These are phyloP conservation scores for sunflower (Helianthus annuus) DNA, from an alignment of 129 eudicot genomes.

Conservation along the genomic window DNA sequence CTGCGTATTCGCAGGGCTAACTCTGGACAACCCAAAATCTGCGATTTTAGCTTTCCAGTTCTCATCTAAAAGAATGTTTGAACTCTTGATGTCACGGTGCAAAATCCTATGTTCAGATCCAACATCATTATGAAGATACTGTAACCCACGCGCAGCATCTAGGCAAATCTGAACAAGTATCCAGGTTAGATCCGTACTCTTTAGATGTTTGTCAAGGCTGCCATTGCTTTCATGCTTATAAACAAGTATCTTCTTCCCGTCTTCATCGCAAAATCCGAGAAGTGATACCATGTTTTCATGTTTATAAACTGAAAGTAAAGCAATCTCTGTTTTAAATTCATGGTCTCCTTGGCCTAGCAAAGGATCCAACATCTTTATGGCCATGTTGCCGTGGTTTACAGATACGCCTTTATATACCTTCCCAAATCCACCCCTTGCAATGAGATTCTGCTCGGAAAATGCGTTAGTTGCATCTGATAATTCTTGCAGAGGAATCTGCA, in stretches of 20 bases:
- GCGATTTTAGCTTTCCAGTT: conserved; percentile 6
- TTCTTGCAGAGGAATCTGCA: conserved; percentile 38
- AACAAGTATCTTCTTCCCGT: conserved; percentile 33
- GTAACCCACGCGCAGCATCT: conserved; percentile 27
- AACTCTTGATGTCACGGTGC: conserved; percentile 27
- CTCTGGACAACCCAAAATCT: conserved; percentile 16
- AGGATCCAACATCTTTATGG: conserved; percentile 35
- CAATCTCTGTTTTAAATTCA: conserved; percentile 36
- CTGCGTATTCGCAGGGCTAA: background rate
- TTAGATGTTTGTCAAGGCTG: conserved; percentile 23
- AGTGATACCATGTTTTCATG: conserved; percentile 20
- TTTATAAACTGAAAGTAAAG: conserved; percentile 30
- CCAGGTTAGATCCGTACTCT: conserved; percentile 31
- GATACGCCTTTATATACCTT: conserved; percentile 35
- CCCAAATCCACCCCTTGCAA: conserved; percentile 37
- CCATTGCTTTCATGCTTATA: conserved; percentile 36
- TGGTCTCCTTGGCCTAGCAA: conserved; percentile 27
- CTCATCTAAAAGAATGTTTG: conserved; percentile 19
- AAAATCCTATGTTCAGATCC: conserved; percentile 12
- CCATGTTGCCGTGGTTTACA: conserved; percentile 24
- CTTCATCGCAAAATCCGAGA: conserved; percentile 28
- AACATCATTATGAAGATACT: conserved; percentile 27
- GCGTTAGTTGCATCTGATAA: conserved; percentile 28
- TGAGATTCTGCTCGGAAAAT: conserved; percentile 15
- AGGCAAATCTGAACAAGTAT: conserved; percentile 26